Base-by-base conservation (phyloP, 1,284 basidiomycete species). In the Sporisorium sorghi region DNA sequence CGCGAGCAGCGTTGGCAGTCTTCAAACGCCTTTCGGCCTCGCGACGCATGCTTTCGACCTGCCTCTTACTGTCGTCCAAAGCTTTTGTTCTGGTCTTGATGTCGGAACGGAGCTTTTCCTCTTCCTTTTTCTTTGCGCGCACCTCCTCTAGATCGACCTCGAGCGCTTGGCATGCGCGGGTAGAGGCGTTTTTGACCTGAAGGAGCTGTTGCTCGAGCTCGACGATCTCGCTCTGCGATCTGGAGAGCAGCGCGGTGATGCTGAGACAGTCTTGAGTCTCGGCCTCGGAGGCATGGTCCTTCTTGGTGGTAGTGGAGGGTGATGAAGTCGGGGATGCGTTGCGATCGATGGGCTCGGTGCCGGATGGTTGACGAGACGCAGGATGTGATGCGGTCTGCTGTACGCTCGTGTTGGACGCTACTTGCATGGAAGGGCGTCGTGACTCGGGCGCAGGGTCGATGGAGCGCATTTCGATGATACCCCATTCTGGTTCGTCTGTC, bases 1-100 rank as follows among this genome's bases (percentile, higher is more conserved):
- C 57, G n/a, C 90, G 89, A 64, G 88, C 87, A 47, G 85, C 86
- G 82, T 91, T 90, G 5, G 90, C 90, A 17, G 88, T 87, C 77
- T 91, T 91, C 61, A 96, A 87, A 73, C 90, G 90, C 86, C 93
- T 93, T 85, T 97, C 95, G 2, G 91, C 92, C 40, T 97, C 94
- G 48, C 90, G 88, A 81, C 90, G 91, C 55, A 87, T 86, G 52
- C 88, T 87, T 84, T 97, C 95, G 6, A 94, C 92, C 48, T 87
- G 87, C 40, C 95, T 90, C 85, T 92, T 93, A 63, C 90, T 88
- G 80, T 98, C 95, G 78, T 98, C 95, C 8, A 97, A 87, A 0
- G 87, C 85, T 85, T 95, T 95, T 54, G 92, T 92, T 55, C 90
- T 89, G 21, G 88, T 85, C 84, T 94, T 95, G 59, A 93, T 86